phyloP scores from a whole-genome alignment of 2,329 filamentous ascomycete genomes.

The Rutstroemia sp. region DNA sequence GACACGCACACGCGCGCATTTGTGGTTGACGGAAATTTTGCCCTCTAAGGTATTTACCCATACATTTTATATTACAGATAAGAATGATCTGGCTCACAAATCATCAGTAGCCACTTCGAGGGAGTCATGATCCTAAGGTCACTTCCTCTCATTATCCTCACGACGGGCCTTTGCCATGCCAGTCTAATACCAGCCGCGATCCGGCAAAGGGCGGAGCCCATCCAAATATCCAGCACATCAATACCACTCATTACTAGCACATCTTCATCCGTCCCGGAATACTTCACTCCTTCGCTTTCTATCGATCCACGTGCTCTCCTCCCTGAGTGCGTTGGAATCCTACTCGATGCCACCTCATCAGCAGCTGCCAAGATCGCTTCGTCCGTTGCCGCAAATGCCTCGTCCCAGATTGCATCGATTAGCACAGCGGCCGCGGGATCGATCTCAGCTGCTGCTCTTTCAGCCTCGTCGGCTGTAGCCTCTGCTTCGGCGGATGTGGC shows the following conservation, averaged over 20 bases:
- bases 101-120: background rate
- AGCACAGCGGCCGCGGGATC: background rate
- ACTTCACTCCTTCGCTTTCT: background rate
- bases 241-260: background rate
- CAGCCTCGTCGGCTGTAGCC: background rate
- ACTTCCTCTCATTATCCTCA: background rate
- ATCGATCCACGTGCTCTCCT: background rate
- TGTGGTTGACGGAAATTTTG: background rate
- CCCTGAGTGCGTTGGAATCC: background rate
- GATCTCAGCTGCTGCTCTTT: background rate
- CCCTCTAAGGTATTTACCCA: background rate
- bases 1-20: background rate
- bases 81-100: background rate
- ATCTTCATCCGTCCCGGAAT: background rate
- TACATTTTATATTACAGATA: background rate
- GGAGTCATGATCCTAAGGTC: conserved; percentile 1
- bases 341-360: background rate
- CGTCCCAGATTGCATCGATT: background rate
- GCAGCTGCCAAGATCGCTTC: background rate
- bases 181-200: background rate
- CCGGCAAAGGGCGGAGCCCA: background rate
- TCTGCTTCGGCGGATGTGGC: background rate
- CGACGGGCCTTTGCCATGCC: conserved; percentile 2
- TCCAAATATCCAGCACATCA: background rate
- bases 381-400: background rate